Evolutionary conservation across 495 filamentous ascomycete species (phyloP).

Genomic region (Daldinia decipiens): DNA sequence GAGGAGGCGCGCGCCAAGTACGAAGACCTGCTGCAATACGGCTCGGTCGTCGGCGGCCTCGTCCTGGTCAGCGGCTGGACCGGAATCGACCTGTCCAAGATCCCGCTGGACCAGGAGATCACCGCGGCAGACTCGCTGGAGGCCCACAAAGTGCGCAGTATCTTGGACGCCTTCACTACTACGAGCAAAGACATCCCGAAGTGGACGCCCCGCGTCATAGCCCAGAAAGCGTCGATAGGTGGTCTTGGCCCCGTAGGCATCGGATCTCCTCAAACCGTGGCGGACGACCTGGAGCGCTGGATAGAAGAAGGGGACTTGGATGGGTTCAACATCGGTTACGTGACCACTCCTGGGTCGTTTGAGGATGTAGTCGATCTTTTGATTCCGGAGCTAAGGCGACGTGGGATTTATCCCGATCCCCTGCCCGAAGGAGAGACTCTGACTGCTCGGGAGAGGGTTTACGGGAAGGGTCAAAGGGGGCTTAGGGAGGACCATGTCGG

Average conservation of each 20-base stretch:
- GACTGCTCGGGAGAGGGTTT: constrained; percentile 69
- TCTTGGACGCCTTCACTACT: constrained; percentile 62
- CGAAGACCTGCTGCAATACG: constrained; percentile 62
- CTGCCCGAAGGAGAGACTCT: constrained; percentile 53
- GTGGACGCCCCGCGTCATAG: constrained; percentile 66
- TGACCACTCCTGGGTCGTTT: constrained; percentile 57
- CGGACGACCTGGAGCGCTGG: constrained; percentile 70
- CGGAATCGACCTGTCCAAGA: constrained; percentile 68
- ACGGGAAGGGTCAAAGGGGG: constrained; percentile 65
- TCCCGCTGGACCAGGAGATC: constrained; percentile 67
- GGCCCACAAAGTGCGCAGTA: constrained; percentile 61
- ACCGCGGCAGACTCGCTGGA: constrained; percentile 62
- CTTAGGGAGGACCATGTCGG: constrained; percentile 65
- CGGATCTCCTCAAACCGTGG: constrained; percentile 66
- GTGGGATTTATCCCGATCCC: constrained; percentile 52
- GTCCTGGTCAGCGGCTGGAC: constrained; percentile 71
- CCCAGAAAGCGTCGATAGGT: constrained; percentile 66
- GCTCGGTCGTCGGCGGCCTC: constrained; percentile 64
- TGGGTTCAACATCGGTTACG: constrained; percentile 67
- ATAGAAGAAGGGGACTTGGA: constrained; percentile 69
- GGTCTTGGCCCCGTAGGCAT: constrained; percentile 64
- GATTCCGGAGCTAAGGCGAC: constrained; percentile 54
- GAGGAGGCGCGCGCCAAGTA: constrained; percentile 66
- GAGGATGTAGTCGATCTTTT: constrained; percentile 59
- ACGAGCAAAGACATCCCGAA: constrained; percentile 60